Conservation (phyloP, 352 stramenopile genomes). For the Phytophthora kernoviae region DNA sequence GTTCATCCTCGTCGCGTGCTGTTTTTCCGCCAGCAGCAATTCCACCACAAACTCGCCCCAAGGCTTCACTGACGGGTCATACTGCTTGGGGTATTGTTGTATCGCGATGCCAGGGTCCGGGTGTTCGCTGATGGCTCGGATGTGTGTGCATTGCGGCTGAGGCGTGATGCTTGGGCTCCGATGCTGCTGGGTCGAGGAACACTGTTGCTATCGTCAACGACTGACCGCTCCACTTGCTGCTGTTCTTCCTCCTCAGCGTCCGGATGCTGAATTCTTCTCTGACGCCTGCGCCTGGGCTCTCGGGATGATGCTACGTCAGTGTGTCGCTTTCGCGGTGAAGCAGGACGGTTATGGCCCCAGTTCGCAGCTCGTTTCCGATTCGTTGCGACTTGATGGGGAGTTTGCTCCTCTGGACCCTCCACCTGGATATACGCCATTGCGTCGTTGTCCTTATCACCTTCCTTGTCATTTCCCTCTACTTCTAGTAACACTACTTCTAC, state of each 20-base stretch:
- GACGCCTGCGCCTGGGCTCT: background rate
- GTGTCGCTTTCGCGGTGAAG: no score
- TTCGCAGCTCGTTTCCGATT: no score
- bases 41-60: slow-evolving; percentile 37
- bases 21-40: slow-evolving; percentile 31
- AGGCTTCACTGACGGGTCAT: slow-evolving; percentile 17
- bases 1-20: slow-evolving; percentile 32
- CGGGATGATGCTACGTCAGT: background rate
- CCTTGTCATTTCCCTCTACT: no score
- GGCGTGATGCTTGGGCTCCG: slow-evolving; percentile 1
- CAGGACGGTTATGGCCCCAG: no score
- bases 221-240: background rate
- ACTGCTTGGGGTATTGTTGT: slow-evolving; percentile 18
- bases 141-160: background rate
- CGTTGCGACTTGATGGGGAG: no score
- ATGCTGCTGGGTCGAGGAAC: background rate
- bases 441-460: no score
- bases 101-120: background rate
- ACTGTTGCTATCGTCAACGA: background rate
- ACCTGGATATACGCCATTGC: no score
- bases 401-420: no score
- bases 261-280: background rate
- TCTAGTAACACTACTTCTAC: no score
- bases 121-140: background rate
- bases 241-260: background rate